Evolutionary conservation across 768 basidiomycete genomes (phyloP).

Genomic region (Cystobasidium ongulense): DNA sequence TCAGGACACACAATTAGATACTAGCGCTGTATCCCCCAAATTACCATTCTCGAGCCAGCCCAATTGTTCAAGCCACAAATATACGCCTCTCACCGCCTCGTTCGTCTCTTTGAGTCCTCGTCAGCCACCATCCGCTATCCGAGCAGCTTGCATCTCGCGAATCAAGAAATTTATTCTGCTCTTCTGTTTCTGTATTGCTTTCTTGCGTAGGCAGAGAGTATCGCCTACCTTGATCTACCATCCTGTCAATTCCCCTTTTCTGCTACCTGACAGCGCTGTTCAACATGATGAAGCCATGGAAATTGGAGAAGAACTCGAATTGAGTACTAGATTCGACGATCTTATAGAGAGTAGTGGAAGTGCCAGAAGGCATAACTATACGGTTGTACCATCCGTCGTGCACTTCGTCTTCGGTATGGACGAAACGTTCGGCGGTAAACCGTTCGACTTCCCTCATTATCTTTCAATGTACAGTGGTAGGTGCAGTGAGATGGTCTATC

Average conservation of each 20-base stretch:
- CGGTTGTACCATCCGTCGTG: constrained; percentile 7
- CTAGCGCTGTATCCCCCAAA: neutral
- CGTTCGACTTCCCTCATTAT: constrained; percentile 40
- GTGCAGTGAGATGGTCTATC: neutral
- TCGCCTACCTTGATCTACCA: constrained; percentile 5
- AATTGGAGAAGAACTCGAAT: too few species aligned
- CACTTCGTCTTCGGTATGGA: constrained; percentile 43
- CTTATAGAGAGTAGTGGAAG: too few species aligned
- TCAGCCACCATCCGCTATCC: neutral
- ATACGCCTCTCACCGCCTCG: neutral
- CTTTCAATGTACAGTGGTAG: constrained; percentile 34
- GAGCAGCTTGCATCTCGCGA: neutral
- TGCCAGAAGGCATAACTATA: neutral
- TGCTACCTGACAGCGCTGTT: neutral
- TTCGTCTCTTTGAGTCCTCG: neutral
- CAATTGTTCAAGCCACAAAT: neutral
- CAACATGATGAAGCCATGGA: neutral
- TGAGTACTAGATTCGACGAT: too few species aligned
- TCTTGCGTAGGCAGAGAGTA: neutral
- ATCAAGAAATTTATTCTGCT: neutral
- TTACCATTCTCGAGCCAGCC: neutral
- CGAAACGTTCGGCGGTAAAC: constrained; percentile 35
- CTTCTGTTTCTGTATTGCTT: constrained; percentile 8
- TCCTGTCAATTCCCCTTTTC: constrained; percentile 6
- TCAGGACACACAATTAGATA: neutral